Conservation (phyloP, 257 asterid species). For the Jacaranda mimosifolia region DNA sequence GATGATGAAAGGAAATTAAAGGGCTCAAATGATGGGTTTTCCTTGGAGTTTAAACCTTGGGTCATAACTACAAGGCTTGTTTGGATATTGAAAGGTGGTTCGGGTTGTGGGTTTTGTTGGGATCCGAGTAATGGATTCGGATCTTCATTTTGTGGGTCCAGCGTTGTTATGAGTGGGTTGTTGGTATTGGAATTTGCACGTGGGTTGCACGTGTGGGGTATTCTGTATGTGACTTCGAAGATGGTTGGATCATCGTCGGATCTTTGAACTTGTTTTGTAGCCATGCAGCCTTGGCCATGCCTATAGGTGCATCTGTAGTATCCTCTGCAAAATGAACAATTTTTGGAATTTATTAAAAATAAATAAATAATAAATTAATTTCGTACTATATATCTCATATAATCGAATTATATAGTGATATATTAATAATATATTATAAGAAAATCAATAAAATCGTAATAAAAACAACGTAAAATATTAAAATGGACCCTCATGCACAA, state of each 20-base stretch:
- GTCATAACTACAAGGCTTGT: conserved; percentile 51
- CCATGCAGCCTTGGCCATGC: conserved; percentile 48
- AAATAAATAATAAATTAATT: too few relatives aligned
- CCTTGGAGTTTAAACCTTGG: conserved; percentile 18
- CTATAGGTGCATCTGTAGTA: conserved; percentile 59
- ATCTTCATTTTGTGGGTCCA: conserved; percentile 23
- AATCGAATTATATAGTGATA: too few relatives aligned
- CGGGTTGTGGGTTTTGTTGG: conserved; percentile 20
- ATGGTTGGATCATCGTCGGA: conserved; percentile 51
- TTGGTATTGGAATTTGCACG: not conserved
- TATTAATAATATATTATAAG: too few relatives aligned
- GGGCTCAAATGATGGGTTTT: conserved; percentile 27
- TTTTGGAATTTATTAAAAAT: not conserved
- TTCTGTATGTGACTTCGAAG: conserved; percentile 45
- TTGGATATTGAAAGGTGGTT: conserved; percentile 47
- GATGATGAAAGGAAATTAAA: conserved; percentile 41
- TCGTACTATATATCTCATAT: too few relatives aligned
- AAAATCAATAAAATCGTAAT: too few relatives aligned
- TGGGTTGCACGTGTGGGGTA: conserved; percentile 55
- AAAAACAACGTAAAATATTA: too few relatives aligned
- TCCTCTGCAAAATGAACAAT: conserved; percentile 39
- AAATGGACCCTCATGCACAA: too few relatives aligned
- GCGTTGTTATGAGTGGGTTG: conserved; percentile 27
- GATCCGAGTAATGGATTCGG: conserved; percentile 30
- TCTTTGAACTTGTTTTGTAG: conserved; percentile 57